Conservation (phyloP, 2,329 filamentous ascomycete genomes). For the Ophiocordyceps camponoti-leonardi region DNA sequence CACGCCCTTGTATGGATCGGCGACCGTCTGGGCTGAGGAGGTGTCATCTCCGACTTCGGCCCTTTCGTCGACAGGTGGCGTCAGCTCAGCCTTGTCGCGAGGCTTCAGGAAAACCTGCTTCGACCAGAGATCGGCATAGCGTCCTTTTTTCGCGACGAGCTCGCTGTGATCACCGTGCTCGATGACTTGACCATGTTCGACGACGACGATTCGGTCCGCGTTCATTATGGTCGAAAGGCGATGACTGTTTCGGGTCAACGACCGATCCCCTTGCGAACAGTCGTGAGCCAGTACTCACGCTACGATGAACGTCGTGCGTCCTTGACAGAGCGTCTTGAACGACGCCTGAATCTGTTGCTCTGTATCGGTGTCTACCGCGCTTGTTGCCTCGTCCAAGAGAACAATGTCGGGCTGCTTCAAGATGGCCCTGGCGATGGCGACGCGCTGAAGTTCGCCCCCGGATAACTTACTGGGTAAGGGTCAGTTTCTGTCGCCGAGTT, state of each 20-base stretch:
- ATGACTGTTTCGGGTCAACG: constrained; percentile 27
- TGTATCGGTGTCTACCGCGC: constrained; percentile 55
- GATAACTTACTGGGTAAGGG: constrained; percentile 34
- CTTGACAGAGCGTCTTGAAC: constrained; percentile 37
- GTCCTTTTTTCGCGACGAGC: constrained; percentile 37
- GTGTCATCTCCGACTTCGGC: constrained; percentile 18
- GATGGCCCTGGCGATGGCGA: constrained; percentile 54
- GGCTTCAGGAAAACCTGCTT: constrained; percentile 40
- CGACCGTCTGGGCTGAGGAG: constrained; percentile 16
- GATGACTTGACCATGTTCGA: constrained; percentile 43
- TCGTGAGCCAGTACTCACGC: constrained; percentile 28
- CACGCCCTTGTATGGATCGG: constrained; percentile 13
- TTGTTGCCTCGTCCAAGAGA: constrained; percentile 64
- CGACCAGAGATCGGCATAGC: constrained; percentile 48
- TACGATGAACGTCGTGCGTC: constrained; percentile 49
- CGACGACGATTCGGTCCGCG: constrained; percentile 49
- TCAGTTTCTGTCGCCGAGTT: background rate
- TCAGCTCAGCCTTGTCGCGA: constrained; percentile 15
- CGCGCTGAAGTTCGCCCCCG: constrained; percentile 48
- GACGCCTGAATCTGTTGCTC: constrained; percentile 50
- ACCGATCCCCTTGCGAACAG: too few species aligned
- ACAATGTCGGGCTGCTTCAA: constrained; percentile 60
- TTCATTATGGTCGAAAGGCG: constrained; percentile 56
- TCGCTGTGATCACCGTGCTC: constrained; percentile 46
- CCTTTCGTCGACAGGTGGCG: constrained; percentile 3